Conservation (phyloP, 345 rosid genomes). For the Citrus unshiu region DNA sequence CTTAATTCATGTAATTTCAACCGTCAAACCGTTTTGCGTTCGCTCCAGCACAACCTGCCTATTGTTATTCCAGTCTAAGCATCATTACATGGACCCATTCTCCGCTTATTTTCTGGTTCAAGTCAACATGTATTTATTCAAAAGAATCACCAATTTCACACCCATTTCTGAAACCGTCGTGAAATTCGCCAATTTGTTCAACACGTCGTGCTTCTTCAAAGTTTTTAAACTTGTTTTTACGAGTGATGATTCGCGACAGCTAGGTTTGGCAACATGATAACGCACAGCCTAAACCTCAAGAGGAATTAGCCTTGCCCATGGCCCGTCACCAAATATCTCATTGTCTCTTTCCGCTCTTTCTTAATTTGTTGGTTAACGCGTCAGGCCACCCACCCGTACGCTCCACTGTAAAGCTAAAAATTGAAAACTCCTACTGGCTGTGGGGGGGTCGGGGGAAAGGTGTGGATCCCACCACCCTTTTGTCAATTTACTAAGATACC, state of each 20-base stretch:
- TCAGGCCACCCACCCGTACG: neutral
- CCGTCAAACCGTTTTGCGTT: neutral
- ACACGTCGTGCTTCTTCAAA: neutral
- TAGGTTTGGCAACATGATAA: neutral
- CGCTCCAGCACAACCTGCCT: neutral
- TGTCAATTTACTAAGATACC: neutral
- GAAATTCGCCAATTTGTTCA: neutral
- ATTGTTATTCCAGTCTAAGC: neutral
- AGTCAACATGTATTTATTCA: neutral
- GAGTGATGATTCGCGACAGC: neutral
- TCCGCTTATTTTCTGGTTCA: neutral
- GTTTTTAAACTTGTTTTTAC: neutral
- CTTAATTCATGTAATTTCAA: neutral
- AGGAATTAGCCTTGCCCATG: neutral
- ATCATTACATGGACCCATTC: neutral
- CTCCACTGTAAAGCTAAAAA: conserved; percentile 5
- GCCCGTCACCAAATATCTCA: neutral
- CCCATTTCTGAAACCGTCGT: neutral
- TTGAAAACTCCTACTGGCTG: neutral
- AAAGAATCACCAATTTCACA: conserved; percentile 1
- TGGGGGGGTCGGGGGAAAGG: neutral
- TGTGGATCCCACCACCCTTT: neutral
- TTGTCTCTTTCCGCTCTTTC: no score
- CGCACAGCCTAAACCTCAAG: neutral
- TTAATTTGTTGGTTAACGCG: neutral